Conservation (phyloP, 169 alveolate species). For the Babesia ovis region DNA sequence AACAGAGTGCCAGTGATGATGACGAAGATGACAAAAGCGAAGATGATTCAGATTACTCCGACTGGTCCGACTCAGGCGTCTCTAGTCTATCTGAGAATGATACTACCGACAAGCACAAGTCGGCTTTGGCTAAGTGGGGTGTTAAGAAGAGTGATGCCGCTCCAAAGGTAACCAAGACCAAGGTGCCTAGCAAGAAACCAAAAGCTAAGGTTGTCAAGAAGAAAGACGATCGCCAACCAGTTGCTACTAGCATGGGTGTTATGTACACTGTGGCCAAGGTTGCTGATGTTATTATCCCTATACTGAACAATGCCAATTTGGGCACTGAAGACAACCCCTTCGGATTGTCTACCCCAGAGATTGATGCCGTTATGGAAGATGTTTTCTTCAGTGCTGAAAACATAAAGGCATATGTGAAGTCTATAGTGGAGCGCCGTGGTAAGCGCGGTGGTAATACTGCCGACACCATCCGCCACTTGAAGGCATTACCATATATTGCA, state of each 20-base stretch:
- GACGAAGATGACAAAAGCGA: constrained; percentile 30
- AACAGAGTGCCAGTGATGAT: constrained; percentile 15
- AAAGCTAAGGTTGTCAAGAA: constrained; percentile 70
- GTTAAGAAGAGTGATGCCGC: constrained; percentile 74
- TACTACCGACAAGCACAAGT: constrained; percentile 80
- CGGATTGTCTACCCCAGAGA: constrained; percentile 69
- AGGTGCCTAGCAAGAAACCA: constrained; percentile 60
- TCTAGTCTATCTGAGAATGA: constrained; percentile 65
- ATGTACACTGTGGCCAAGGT: constrained; percentile 50
- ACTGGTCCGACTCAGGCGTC: constrained; percentile 83
- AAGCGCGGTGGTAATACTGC: constrained; percentile 86
- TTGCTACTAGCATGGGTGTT: constrained; percentile 15
- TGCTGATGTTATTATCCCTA: constrained; percentile 58
- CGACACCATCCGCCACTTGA: constrained; percentile 82
- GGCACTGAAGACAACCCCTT: constrained; percentile 64
- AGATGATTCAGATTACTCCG: constrained; percentile 69
- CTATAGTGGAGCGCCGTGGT: constrained; percentile 87
- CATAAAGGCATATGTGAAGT: constrained; percentile 78
- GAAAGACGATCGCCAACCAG: constrained; percentile 70
- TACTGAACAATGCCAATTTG: constrained; percentile 24
- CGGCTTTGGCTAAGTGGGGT: constrained; percentile 87
- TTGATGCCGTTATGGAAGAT: constrained; percentile 71
- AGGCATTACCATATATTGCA: constrained; percentile 83
- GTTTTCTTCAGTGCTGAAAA: constrained; percentile 79
- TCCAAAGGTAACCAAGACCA: constrained; percentile 43